A percentile compares a stretch with the other conserved stretches of the same genome.
These are phyloP conservation scores for Nannochloropsis gaditana DNA, from an alignment of 108 stramenopile genomes.

Conservation along the genomic window DNA sequence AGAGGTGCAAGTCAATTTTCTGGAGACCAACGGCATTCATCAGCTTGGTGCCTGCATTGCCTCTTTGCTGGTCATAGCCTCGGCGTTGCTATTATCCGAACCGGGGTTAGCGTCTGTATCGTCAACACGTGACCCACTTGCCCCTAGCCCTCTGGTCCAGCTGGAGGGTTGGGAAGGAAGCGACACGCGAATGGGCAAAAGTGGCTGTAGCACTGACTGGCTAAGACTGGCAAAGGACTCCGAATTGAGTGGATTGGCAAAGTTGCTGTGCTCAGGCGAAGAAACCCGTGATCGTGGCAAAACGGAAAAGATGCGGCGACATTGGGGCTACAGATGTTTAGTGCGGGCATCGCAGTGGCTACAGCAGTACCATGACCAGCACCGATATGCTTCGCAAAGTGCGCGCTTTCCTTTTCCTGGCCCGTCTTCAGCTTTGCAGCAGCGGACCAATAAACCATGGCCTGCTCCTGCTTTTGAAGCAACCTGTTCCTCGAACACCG, in stretches of 20 bases:
- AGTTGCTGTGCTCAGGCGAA: background rate
- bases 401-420: background rate
- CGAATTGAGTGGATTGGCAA: background rate
- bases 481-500: background rate
- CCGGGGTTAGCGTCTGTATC: no score
- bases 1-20: background rate
- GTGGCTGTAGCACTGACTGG: background rate
- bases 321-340: slow-evolving; percentile 9
- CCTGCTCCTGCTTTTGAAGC: background rate
- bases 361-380: background rate
- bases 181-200: background rate
- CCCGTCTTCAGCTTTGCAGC: background rate
- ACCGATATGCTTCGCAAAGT: background rate
- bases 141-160: no score
- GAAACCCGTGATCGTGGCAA: background rate
- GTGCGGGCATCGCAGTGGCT: background rate
- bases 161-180: background rate
- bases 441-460: background rate
- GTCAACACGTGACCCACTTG: no score
- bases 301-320: background rate
- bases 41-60: background rate
- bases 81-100: background rate
- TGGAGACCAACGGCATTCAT: background rate
- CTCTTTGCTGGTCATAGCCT: background rate
- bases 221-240: background rate